A percentile compares a stretch with the other conserved stretches of the same genome.
Evolutionary conservation across 2,329 filamentous ascomycete genomes (phyloP).

Genomic region (Ophiostoma fasciatum): DNA sequence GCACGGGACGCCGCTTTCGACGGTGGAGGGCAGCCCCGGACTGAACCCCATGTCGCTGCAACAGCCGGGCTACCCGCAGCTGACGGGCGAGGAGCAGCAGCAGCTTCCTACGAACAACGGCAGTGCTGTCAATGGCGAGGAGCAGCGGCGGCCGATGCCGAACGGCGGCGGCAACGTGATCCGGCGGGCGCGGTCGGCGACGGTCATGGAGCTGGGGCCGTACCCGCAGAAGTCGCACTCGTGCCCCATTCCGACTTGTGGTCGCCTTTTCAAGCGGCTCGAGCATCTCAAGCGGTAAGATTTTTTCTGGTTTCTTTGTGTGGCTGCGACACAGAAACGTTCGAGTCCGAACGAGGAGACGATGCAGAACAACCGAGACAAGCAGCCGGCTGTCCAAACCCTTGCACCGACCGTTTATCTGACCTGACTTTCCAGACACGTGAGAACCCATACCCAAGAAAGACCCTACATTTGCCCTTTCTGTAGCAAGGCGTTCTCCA

Average conservation of each 20-base stretch:
- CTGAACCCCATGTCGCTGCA: constrained; percentile 53
- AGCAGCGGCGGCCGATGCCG: constrained; percentile 49
- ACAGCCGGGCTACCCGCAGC: constrained; percentile 48
- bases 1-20: constrained; percentile 78
- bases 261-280: constrained; percentile 93
- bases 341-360: background rate
- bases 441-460: constrained; percentile 98
- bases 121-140: constrained; percentile 43
- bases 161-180: constrained; percentile 61
- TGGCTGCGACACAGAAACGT: constrained; percentile 2
- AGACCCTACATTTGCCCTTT: constrained; percentile 94
- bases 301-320: constrained; percentile 26
- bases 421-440: constrained; percentile 58
- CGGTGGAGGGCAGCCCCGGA: constrained; percentile 67
- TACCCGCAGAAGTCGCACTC: constrained; percentile 98
- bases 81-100: constrained; percentile 42
- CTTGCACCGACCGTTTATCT: constrained; percentile 27
- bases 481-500: constrained; percentile 97
- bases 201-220: constrained; percentile 89
- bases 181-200: constrained; percentile 82
- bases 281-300: constrained; percentile 98
- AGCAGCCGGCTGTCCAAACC: background rate
- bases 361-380: background rate
- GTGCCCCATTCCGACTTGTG: constrained; percentile 96
- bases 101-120: constrained; percentile 20